Evolutionary conservation across 441 rosid genomes (phyloP).

Genomic region (Euphorbia corollata): DNA sequence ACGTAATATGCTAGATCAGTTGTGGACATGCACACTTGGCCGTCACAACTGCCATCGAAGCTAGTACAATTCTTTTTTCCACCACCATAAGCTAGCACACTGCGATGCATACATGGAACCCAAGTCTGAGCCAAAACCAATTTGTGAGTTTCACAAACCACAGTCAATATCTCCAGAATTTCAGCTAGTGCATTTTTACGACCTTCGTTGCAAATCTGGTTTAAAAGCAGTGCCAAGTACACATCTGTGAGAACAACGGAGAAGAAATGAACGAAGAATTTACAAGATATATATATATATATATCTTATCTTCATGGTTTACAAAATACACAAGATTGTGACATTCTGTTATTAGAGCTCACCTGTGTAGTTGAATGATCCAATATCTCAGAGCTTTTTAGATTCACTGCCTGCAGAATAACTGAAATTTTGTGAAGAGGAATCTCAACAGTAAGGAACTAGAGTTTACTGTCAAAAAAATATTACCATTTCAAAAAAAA

Average conservation of each 20-base stretch:
- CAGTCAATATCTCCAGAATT: slow-evolving; percentile 78
- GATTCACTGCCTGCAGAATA: slow-evolving; percentile 73
- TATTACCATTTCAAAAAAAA: no score
- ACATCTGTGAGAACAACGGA: slow-evolving; percentile 37
- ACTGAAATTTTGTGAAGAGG: slow-evolving; percentile 33
- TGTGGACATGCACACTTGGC: slow-evolving; percentile 81
- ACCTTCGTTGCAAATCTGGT: slow-evolving; percentile 86
- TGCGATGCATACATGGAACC: slow-evolving; percentile 90
- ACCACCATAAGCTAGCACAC: slow-evolving; percentile 73
- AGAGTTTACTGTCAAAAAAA: no score
- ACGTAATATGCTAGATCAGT: slow-evolving; percentile 78
- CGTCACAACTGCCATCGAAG: slow-evolving; percentile 83
- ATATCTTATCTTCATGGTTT: slow-evolving; percentile 27
- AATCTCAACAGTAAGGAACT: no score
- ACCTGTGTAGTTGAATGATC: slow-evolving; percentile 67
- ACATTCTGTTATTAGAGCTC: slow-evolving; percentile 18
- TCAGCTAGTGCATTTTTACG: slow-evolving; percentile 85
- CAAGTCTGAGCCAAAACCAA: slow-evolving; percentile 93
- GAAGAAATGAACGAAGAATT: slow-evolving; percentile 30
- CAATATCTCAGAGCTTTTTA: slow-evolving; percentile 77
- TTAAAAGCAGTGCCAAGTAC: slow-evolving; percentile 36
- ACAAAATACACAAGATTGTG: slow-evolving; percentile 14
- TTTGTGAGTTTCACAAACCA: slow-evolving; percentile 70
- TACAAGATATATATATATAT: slow-evolving; percentile 11
- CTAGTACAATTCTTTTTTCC: slow-evolving; percentile 84